A percentile compares a stretch with the other conserved stretches of the same genome.
Conservation (phyloP, 1,139 yeast genomes). For the Pichia sp. region DNA sequence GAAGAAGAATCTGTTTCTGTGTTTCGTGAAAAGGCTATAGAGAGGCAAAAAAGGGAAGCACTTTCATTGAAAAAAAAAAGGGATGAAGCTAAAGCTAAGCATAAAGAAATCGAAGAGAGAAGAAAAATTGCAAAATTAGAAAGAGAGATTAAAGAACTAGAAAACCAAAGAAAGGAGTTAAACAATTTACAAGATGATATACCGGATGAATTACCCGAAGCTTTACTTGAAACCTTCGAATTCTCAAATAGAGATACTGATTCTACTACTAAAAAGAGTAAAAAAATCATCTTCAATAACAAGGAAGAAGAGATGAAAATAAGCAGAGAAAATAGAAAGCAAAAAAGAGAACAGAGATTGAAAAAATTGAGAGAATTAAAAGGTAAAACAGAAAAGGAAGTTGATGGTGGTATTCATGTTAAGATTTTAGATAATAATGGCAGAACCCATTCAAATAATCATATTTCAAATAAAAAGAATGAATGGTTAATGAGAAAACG, state of each 20-base stretch:
- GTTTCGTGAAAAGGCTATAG: constrained; percentile 23
- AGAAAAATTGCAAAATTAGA: constrained; percentile 19
- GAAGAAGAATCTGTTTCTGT: constrained; percentile 26
- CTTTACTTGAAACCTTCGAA: constrained; percentile 34
- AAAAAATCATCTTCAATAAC: constrained; percentile 38
- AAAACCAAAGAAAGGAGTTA: constrained; percentile 31
- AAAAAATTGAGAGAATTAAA: constrained; percentile 36
- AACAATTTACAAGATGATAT: constrained; percentile 26
- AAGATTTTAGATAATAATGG: constrained; percentile 6
- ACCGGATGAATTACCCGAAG: constrained; percentile 48
- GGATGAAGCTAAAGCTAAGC: constrained; percentile 37
- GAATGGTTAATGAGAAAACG: constrained; percentile 59
- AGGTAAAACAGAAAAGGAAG: constrained; percentile 36
- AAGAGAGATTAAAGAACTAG: constrained; percentile 40
- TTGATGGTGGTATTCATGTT: constrained; percentile 45
- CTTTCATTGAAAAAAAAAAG: constrained; percentile 32
- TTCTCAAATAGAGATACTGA: constrained; percentile 10
- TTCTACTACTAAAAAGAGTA: constrained; percentile 18
- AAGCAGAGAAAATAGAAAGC: constrained; percentile 32
- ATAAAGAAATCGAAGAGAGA: constrained; percentile 45
- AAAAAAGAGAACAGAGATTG: constrained; percentile 37
- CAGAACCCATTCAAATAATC: constrained; percentile 17
- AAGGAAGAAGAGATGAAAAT: constrained; percentile 26
- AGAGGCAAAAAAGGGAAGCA: constrained; percentile 34
- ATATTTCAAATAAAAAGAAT: constrained; percentile 39